A percentile compares a stretch with the other conserved stretches of the same genome.
Evolutionary conservation across 1,139 yeast genomes (phyloP).

Genomic region (Diutina rugosa): DNA sequence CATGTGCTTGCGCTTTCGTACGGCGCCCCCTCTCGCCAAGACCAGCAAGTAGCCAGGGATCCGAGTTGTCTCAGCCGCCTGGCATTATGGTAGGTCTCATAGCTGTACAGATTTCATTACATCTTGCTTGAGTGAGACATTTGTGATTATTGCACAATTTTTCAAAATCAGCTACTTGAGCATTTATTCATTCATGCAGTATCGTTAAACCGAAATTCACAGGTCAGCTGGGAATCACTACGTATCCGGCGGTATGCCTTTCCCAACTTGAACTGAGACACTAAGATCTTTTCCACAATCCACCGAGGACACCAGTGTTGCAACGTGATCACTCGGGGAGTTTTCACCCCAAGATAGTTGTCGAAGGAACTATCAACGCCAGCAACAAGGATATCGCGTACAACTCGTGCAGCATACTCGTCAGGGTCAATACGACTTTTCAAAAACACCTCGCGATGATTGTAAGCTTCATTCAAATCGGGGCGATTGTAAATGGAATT

Average conservation of each 20-base stretch:
- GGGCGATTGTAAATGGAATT: not conserved
- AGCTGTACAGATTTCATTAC: not conserved
- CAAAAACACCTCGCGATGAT: not conserved
- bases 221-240: not conserved
- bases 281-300: slow-evolving; percentile 30
- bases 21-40: not conserved
- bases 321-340: slow-evolving; percentile 6
- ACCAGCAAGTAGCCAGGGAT: not conserved
- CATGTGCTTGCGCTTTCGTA: too few species aligned
- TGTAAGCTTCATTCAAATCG: not conserved
- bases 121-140: not conserved
- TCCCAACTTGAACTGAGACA: slow-evolving; percentile 34
- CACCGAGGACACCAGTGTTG: slow-evolving; percentile 33
- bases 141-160: not conserved
- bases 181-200: not conserved
- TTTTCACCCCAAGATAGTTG: slow-evolving; percentile 18
- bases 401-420: slow-evolving; percentile 41
- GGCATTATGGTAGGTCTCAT: not conserved
- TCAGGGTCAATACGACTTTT: slow-evolving; percentile 18
- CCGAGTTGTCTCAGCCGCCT: too few species aligned
- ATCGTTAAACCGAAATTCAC: not conserved
- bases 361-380: slow-evolving; percentile 26
- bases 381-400: slow-evolving; percentile 33
- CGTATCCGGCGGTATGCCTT: not conserved
- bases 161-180: not conserved